These are phyloP conservation scores for Starmerella roubikii DNA, from an alignment of 805 yeast species.

Conservation along the genomic window DNA sequence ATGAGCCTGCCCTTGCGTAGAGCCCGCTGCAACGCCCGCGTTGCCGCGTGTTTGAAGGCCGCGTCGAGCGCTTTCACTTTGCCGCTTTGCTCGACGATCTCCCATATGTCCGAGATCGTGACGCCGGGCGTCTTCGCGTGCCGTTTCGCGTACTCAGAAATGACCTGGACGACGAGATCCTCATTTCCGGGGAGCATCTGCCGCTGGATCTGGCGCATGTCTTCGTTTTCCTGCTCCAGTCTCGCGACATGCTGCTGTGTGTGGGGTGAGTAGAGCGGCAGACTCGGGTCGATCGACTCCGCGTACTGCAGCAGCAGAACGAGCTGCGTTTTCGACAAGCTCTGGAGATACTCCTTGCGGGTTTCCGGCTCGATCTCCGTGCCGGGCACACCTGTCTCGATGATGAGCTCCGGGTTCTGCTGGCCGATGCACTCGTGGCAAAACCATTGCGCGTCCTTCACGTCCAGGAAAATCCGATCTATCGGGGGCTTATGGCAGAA, in stretches of 20 bases:
- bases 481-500: conserved; percentile 31
- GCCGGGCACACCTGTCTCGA: conserved; percentile 29
- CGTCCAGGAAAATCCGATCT: conserved; percentile 29
- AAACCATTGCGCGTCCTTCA: conserved; percentile 31
- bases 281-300: conserved; percentile 27
- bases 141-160: conserved; percentile 20
- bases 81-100: conserved; percentile 19
- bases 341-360: conserved; percentile 28
- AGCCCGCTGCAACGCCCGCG: conserved; percentile 29
- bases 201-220: conserved; percentile 13
- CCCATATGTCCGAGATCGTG: conserved; percentile 17
- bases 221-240: conserved; percentile 24
- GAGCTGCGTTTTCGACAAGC: conserved; percentile 29
- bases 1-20: conserved; percentile 26
- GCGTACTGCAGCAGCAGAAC: conserved; percentile 29
- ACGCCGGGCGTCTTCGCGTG: conserved; percentile 21
- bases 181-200: conserved; percentile 24
- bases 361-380: conserved; percentile 25
- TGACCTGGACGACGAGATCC: conserved; percentile 25
- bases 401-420: conserved; percentile 25
- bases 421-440: conserved; percentile 29
- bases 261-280: conserved; percentile 30
- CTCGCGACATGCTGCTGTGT: conserved; percentile 25
- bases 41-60: conserved; percentile 26
- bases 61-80: conserved; percentile 22